Evolutionary conservation across 305 asterid genomes (phyloP).

Genomic region (Solanum chacoense): DNA sequence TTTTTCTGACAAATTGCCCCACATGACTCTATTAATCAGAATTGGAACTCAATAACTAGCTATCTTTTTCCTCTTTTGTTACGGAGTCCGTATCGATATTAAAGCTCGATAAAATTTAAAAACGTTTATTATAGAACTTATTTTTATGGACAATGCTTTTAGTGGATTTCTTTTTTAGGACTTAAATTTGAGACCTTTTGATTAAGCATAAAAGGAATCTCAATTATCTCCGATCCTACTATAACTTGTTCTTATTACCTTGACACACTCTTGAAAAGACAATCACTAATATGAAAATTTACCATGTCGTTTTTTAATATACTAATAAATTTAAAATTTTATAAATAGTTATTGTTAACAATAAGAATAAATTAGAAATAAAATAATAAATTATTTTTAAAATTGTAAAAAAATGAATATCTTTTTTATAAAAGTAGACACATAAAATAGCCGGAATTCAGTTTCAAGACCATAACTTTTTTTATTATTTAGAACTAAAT

Average conservation of each 20-base stretch:
- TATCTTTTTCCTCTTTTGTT: neutral
- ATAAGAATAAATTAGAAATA: neutral
- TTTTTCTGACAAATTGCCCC: neutral
- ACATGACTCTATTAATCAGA: neutral
- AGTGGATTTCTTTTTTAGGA: no score
- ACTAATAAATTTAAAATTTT: no score
- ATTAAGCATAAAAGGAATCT: neutral
- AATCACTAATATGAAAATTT: neutral
- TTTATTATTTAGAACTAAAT: no score
- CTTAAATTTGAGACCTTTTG: no score
- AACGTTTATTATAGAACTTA: neutral
- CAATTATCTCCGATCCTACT: neutral
- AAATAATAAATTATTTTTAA: no score
- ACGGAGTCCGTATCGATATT: neutral
- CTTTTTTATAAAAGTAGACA: neutral
- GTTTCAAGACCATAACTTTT: no score
- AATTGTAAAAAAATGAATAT: neutral
- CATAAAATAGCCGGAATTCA: neutral
- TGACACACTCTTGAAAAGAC: neutral
- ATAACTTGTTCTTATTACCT: no score
- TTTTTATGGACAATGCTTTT: neutral
- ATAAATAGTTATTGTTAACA: neutral
- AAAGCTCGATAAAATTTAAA: neutral
- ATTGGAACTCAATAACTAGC: neutral
- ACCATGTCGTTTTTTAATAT: neutral